Base-by-base conservation (phyloP, 768 basidiomycete genomes). In the Tulasnella sp. region DNA sequence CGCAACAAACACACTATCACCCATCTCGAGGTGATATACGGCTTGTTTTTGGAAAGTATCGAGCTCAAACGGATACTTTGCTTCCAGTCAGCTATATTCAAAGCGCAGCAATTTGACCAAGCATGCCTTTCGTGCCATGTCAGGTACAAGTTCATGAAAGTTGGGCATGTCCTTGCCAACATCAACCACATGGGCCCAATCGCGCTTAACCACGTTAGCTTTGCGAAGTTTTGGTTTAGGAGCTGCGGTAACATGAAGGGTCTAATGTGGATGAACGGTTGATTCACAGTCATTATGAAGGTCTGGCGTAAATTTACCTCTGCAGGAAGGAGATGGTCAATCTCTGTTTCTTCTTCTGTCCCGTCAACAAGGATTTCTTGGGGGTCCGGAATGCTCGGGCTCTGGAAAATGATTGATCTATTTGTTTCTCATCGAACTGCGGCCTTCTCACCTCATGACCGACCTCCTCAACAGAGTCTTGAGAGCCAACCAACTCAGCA, bases 31-130 rank as follows among this genome's bases (percentile, higher is more conserved):
- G 65, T 95, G 91, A 65, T 95, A 95, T 5, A 98, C 88, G 1
- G 95, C 95, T 63, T 98, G 90, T 64, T 96, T 98, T 65, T 99
- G 95, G 69, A 98, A 99, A 0, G 83, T 92, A 65, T 99, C 95
- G 27, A 99, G 74, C 62, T 95, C 89, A 66, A 99, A 99, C n/a
- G 95, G 92, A 67, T 96, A 99, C 91, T 89, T 57, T 8, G 46
- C 43, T 28, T 16, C 20, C 46, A 47, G 7, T 34, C 31, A 56
- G 27, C 37, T 35, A 37, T 16, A 50, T 20, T 1, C 3, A 4
- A 33, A 4, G 27, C 9, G 12, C 22, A 16, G 24, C n/a, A 24
- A 41, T 37, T 35, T 37, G 48, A 27, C 15, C 35, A 20, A 33
- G 48, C 66, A 58, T 42, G 87, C 91, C 70, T 89, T 80, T 65